Evolutionary conservation across 805 yeast species (phyloP), one percentile per base, ranked within the genome.

Genomic region (Metschnikowia rubicola): DNA sequence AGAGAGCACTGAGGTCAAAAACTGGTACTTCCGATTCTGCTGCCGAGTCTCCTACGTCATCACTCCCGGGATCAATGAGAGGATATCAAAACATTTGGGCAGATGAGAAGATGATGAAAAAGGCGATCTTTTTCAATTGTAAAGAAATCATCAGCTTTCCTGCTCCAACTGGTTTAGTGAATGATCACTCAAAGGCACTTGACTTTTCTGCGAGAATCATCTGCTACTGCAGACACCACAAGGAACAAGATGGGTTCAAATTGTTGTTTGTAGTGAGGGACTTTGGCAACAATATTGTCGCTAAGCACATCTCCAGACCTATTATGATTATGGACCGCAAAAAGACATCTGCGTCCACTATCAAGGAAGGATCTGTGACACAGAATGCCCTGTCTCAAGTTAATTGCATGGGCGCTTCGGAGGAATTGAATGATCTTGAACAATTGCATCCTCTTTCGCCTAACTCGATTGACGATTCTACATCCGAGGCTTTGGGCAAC

Each of bases 161-260:
- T 7, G 73, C 84, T 28, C 83, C 85, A 30, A 71, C 73, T 28
- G 73, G 73, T n/a, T 60, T 71, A 52, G 57, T 59, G 42, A 61
- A 56, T 35, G 61, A 57, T 51, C 38, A 61, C 47, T 52, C 60
- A 12, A 75, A 74, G 53, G 62, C 72, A 2, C 60, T 80, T 35
- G 83, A 79, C 37, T 59, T 80, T 31, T 66, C 78, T 33, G 79
- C 96, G 21, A 80, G 99, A 66, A 81, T 94, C 36, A 92, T 92
- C 9, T 92, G 99, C 66, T 92, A 94, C 64, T 94, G 98, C 68
- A 81, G 98, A 54, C 99, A 94, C 66, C 99, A 94, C 66, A 81
- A 83, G 54, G 96, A 91, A 52, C 72, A 83, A n/a, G 77, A 77
- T 35, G 99, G 99, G 1, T 92, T 91, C 71, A 81, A 80, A 59